A percentile compares a stretch with the other conserved stretches of the same genome.
Conservation (phyloP, 192 early-diverging fungal genomes). For the Coemansia erecta region DNA sequence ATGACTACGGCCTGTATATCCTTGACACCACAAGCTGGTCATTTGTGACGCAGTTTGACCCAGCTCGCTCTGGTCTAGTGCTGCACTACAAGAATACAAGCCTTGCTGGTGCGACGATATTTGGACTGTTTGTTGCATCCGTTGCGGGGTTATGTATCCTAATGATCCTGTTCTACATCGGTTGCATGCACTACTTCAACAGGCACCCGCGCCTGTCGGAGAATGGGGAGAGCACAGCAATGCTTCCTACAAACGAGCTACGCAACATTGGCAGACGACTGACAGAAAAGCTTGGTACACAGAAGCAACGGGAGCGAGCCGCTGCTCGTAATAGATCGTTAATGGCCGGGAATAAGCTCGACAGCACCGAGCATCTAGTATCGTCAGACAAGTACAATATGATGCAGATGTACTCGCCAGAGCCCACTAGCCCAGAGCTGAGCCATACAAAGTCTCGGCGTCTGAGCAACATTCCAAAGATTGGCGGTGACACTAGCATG, state of each 20-base stretch:
- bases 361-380: constrained; percentile 2
- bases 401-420: constrained; percentile 7
- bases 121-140: constrained; percentile 43
- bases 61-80: constrained; percentile 24
- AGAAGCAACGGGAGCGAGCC: constrained; percentile 4
- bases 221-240: constrained; percentile 18
- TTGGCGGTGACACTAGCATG: constrained; percentile 18
- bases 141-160: constrained; percentile 28
- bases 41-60: constrained; percentile 37
- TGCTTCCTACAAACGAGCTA: constrained; percentile 38
- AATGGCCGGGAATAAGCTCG: background rate
- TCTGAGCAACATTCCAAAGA: constrained; percentile 8
- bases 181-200: constrained; percentile 47
- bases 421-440: constrained; percentile 4
- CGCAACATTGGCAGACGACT: constrained; percentile 36
- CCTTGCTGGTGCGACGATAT: constrained; percentile 42
- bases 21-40: constrained; percentile 40
- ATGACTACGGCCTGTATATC: constrained; percentile 39
- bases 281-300: constrained; percentile 28
- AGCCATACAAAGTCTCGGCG: constrained; percentile 8
- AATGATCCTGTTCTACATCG: constrained; percentile 33
- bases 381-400: constrained; percentile 2
- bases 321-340: background rate
- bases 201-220: constrained; percentile 34
- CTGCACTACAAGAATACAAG: constrained; percentile 21